These are phyloP conservation scores for Penicillium alfredii DNA, from an alignment of 495 filamentous ascomycete species.

Conservation along the genomic window DNA sequence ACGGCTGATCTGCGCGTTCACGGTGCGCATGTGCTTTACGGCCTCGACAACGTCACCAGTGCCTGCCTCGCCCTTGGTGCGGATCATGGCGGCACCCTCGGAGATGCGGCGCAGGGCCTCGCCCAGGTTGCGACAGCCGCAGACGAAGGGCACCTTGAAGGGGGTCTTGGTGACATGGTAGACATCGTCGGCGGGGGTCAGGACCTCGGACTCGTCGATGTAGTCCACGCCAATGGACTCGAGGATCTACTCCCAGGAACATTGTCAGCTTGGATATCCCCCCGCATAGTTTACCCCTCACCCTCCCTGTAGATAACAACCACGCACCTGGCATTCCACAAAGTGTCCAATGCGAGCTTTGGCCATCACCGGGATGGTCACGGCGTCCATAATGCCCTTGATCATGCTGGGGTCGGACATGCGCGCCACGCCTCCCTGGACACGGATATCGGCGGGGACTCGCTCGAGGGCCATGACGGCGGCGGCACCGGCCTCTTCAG, in stretches of 20 bases:
- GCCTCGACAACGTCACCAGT: constrained; percentile 98
- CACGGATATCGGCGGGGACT: constrained; percentile 94
- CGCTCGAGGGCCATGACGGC: constrained; percentile 99
- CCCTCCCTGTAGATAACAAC: neutral
- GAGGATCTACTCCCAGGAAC: constrained; percentile 60
- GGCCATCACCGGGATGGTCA: constrained; percentile 99
- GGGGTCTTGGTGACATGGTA: constrained; percentile 87
- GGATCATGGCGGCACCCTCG: constrained; percentile 97
- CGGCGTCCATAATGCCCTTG: constrained; percentile 89
- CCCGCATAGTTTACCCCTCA: constrained; percentile 1
- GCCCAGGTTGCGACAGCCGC: constrained; percentile 90
- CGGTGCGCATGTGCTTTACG: constrained; percentile 90
- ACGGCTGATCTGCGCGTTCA: constrained; percentile 73
- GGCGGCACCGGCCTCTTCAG: constrained; percentile 90
- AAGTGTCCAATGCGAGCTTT: constrained; percentile 98
- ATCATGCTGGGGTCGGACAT: constrained; percentile 98
- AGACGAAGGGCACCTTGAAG: constrained; percentile 89
- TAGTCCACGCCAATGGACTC: constrained; percentile 94
- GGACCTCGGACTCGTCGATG: constrained; percentile 95
- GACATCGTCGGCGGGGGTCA: constrained; percentile 85
- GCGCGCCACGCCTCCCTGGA: constrained; percentile 84
- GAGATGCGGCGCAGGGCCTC: constrained; percentile 88
- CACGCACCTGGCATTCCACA: constrained; percentile 81
- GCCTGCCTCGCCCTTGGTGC: constrained; percentile 96
- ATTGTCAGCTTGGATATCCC: constrained; percentile 8